Conservation (phyloP, 1,139 yeast species). For the Geotrichum bryndzae region DNA sequence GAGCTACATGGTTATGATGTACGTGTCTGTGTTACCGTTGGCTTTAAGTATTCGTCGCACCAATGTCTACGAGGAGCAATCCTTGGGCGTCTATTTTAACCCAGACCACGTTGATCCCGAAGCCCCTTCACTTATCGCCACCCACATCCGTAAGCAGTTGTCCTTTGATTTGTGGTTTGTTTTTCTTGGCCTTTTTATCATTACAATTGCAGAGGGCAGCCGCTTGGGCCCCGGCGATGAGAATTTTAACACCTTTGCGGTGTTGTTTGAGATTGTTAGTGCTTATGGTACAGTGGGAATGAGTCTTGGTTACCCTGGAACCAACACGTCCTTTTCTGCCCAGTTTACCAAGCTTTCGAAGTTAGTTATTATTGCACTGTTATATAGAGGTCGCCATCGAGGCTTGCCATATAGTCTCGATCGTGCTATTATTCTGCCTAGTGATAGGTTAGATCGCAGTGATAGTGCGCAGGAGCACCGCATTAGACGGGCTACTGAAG, state of each 20-base stretch:
- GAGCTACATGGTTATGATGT: slow-evolving; percentile 94
- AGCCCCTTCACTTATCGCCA: slow-evolving; percentile 58
- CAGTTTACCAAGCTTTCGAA: slow-evolving; percentile 71
- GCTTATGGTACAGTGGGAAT: slow-evolving; percentile 97
- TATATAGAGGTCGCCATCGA: slow-evolving; percentile 94
- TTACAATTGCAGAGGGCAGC: slow-evolving; percentile 78
- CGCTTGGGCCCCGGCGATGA: slow-evolving; percentile 44
- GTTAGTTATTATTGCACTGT: slow-evolving; percentile 76
- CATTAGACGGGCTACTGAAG: slow-evolving; percentile 23
- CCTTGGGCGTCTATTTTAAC: slow-evolving; percentile 72
- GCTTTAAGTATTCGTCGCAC: slow-evolving; percentile 96
- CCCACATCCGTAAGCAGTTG: slow-evolving; percentile 85
- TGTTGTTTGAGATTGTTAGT: slow-evolving; percentile 82
- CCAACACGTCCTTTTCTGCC: slow-evolving; percentile 63
- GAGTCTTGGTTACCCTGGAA: slow-evolving; percentile 71
- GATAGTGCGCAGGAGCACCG: slow-evolving; percentile 44
- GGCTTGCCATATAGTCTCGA: slow-evolving; percentile 92
- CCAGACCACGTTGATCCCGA: slow-evolving; percentile 31
- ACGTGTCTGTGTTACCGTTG: slow-evolving; percentile 88
- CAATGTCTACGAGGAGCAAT: slow-evolving; percentile 94
- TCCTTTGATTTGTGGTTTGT: slow-evolving; percentile 95
- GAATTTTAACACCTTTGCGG: slow-evolving; percentile 60
- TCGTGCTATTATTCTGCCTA: slow-evolving; percentile 86
- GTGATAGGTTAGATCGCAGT: slow-evolving; percentile 58
- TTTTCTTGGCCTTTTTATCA: slow-evolving; percentile 74